Base-by-base conservation (phyloP, 257 asterid species). In the Solanum chmielewskii region DNA sequence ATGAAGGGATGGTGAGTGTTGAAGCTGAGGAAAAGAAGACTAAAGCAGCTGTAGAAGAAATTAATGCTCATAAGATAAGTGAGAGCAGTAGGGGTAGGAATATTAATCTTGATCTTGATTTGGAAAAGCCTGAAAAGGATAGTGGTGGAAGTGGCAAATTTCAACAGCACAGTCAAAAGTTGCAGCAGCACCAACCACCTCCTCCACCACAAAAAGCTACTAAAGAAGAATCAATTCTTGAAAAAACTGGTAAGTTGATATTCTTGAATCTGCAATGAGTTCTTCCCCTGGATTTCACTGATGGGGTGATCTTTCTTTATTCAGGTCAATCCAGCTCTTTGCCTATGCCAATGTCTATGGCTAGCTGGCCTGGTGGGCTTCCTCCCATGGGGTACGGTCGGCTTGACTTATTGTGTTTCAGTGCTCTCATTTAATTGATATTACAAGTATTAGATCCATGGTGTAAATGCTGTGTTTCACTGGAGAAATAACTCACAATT, bases 311-410 rank as follows among this genome's bases (percentile, higher is more conserved):
- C 70, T 42, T n/a, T 35, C 29, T 42, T 3, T 9, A 56, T 80
- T 44, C 85, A 94, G 99, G 94, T 87, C 96, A 91, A 88, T 90
- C 93, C 3, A 90, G 91, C 87, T 89, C 98, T 4, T 45, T 94
- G 90, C 95, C 97, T 49, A 69, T 94, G 87, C 94, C 98, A 1
- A 87, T 97, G 94, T 90, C 98, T 4, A 88, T 94, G 98, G 92
- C 96, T 86, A 86, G 92, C 88, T 97, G 99, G 99, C 98, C 98
- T 41, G 94, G 97, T 89, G 99, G 96, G 88, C 95, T 94, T 91
- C 96, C 98, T 91, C 94, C 95, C 4, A 91, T 97, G 97, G 97
- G 99, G 99, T 97, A 95, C 18, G 94, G 16, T 52, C 33, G 86
- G 74, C 35, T 89, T 41, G 78, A 16, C 87, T 84, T 88, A 49